phyloP scores from a whole-genome alignment of 2,329 filamentous ascomycete species.

The Penicillium aurantiogriseum region DNA sequence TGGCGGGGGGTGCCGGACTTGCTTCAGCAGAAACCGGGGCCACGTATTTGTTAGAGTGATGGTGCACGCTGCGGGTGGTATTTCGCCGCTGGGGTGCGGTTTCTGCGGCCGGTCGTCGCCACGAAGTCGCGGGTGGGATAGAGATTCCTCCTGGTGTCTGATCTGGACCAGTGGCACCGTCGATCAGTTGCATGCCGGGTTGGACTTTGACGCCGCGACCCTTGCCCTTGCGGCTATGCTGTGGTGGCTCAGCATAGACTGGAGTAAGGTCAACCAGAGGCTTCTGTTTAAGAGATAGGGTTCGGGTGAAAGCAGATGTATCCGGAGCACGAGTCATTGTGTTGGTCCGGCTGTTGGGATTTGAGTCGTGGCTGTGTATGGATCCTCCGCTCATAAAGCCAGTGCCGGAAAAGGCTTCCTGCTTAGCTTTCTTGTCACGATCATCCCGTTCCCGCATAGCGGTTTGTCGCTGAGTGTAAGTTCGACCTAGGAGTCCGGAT shows the following conservation, averaged over 20 bases:
- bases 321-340: slow-evolving; percentile 33
- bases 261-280: slow-evolving; percentile 69
- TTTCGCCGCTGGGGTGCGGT: slow-evolving; percentile 26
- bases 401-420: slow-evolving; percentile 50
- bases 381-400: slow-evolving; percentile 52
- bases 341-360: slow-evolving; percentile 32
- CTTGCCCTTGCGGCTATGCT: slow-evolving; percentile 36
- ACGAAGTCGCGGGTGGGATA: slow-evolving; percentile 41
- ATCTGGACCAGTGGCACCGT: slow-evolving; percentile 44
- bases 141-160: slow-evolving; percentile 32
- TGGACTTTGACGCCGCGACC: slow-evolving; percentile 47
- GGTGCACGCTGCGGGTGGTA: slow-evolving; percentile 32
- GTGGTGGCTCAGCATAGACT: slow-evolving; percentile 61
- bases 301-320: slow-evolving; percentile 41
- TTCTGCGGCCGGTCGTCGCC: slow-evolving; percentile 34
- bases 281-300: slow-evolving; percentile 48
- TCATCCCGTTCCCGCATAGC: slow-evolving; percentile 43
- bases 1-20: slow-evolving; percentile 12
- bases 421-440: slow-evolving; percentile 34
- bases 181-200: slow-evolving; percentile 40
- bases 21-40: slow-evolving; percentile 12
- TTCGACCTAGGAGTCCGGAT: slow-evolving; percentile 39
- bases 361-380: slow-evolving; percentile 36
- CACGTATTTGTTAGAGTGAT: slow-evolving; percentile 14
- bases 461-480: slow-evolving; percentile 41